Base-by-base conservation (phyloP, 2,329 filamentous ascomycete species). In the Diaporthe nobilis region DNA sequence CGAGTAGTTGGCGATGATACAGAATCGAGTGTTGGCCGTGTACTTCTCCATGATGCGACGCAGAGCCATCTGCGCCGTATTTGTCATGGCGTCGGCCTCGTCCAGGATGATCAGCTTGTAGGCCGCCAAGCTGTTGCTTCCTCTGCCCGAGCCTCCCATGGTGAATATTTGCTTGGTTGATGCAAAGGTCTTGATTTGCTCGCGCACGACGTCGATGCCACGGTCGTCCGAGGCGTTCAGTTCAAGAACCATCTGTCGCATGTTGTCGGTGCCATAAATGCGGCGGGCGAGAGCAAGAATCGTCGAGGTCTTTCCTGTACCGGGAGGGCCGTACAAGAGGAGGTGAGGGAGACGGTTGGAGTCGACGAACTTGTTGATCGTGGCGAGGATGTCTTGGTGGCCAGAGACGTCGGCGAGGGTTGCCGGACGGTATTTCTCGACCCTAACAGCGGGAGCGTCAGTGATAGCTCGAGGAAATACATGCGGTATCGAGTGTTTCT, bases 31-130 rank as follows among this genome's bases (percentile, higher is more conserved):
- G 86, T 99, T 99, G 76, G 94, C 94, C 0, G 97, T 99, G 87
- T 99, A 99, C 86, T 98, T 98, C 83, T 99, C 97, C 97, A 99
- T 99, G 82, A 99, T 98, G 65, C 97, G 90, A 77, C 97, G 91
- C 73, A 99, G 88, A 0, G 97, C 97, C 96, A 99, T 99, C 85
- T 99, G 97, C 8, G 97, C 97, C 0, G 96, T 97, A 72, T 95
- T 94, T n/a, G 97, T 99, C 97, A 99, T 99, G 72, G 97, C 97
- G 84, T 99, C 97, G n/a, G 97, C 97, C 87, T 99, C 97, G 84
- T 99, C 97, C 6, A 99, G 91, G 73, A 99, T 95, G 82, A 99
- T 98, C 79, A 99, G 92, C 87, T 99, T 99, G 88, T 94, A 99
- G 4, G 91, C 91, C 0, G 94, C 95, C 37, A 96, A 85, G 17